Evolutionary conservation across 2,329 filamentous ascomycete genomes (phyloP).

Genomic region (Elsinoe arachidis): DNA sequence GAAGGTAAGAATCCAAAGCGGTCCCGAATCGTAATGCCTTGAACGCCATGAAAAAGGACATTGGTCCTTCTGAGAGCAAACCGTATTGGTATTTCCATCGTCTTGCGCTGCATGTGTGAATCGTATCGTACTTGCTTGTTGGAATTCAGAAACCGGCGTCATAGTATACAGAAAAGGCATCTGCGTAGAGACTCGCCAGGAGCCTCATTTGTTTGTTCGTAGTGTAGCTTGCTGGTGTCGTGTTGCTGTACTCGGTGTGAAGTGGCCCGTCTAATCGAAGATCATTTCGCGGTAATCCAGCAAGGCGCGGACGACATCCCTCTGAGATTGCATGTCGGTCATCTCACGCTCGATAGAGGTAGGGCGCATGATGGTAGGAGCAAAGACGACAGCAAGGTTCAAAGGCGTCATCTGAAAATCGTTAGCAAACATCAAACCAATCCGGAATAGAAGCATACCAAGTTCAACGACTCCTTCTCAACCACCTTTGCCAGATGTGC

Average conservation of each 20-base stretch:
- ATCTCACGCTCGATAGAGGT: conserved; percentile 85
- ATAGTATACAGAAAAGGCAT: background rate
- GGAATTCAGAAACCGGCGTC: background rate
- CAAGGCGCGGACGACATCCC: conserved; percentile 82
- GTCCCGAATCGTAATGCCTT: background rate
- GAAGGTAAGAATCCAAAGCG: background rate
- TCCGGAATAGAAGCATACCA: conserved; percentile 42
- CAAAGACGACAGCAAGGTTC: conserved; percentile 94
- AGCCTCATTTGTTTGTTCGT: background rate
- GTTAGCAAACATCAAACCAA: conserved; percentile 20
- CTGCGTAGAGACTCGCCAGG: background rate
- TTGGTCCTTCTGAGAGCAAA: background rate
- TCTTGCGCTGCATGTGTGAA: conserved; percentile 1
- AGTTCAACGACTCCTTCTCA: conserved; percentile 69
- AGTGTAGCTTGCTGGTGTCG: background rate
- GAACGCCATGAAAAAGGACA: background rate
- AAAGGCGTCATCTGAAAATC: conserved; percentile 77
- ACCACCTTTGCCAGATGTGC: conserved; percentile 88
- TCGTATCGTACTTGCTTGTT: background rate
- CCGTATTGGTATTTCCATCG: background rate
- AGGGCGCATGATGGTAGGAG: conserved; percentile 93
- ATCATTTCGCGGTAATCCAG: conserved; percentile 82
- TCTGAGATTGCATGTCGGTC: conserved; percentile 91
- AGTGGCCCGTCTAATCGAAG: conserved; percentile 39
- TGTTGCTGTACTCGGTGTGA: background rate